Conservation (phyloP, 495 filamentous ascomycete genomes). For the Evernia prunastri region DNA sequence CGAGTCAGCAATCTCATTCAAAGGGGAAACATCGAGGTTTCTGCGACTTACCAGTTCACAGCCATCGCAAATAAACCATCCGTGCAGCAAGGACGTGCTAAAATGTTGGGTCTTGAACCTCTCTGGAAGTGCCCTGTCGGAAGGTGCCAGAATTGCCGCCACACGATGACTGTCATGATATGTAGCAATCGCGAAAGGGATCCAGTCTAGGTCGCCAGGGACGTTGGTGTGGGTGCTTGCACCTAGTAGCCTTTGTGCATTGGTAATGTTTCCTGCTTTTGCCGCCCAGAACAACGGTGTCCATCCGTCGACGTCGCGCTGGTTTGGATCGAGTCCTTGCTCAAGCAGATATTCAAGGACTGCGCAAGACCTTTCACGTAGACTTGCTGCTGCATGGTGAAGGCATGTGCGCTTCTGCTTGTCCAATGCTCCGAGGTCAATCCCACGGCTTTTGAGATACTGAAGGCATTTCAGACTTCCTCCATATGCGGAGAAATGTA, state of each 20-base stretch:
- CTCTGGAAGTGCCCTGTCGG: not conserved
- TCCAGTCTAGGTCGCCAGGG: not conserved
- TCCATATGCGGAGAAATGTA: not conserved
- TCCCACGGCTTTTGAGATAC: not conserved
- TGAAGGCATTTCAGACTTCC: not conserved
- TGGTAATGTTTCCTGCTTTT: not conserved
- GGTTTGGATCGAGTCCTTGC: not conserved
- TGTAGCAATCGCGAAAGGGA: not conserved
- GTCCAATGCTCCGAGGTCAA: not conserved
- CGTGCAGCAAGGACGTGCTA: not conserved
- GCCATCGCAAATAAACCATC: not conserved
- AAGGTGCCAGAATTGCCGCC: not conserved
- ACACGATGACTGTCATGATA: not conserved
- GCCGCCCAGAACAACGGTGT: conserved; percentile 9
- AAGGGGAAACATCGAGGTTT: not conserved
- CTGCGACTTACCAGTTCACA: not conserved
- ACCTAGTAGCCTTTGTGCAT: not conserved
- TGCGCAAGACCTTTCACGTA: not conserved
- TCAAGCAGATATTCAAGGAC: not conserved
- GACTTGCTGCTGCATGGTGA: not conserved
- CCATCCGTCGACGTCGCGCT: conserved; percentile 9
- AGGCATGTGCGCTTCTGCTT: conserved; percentile 1
- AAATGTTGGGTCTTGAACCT: not conserved
- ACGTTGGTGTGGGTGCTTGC: not conserved
- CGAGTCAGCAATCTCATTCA: not conserved